Base-by-base conservation (phyloP, 371 early-diverging fungal species). In the Mucor lusitanicus region DNA sequence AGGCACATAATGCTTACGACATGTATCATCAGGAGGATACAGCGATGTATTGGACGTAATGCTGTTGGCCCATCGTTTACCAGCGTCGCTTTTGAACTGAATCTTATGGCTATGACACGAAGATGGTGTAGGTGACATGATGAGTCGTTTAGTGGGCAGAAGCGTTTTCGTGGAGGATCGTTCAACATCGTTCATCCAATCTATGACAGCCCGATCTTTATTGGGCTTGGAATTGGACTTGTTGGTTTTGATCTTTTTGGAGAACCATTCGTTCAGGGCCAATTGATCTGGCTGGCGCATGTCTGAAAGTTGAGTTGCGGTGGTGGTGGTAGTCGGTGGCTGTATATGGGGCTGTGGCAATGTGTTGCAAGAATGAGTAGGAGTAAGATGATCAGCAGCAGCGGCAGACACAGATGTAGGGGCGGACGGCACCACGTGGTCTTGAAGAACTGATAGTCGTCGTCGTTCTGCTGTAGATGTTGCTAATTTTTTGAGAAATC, bases 131-230 rank as follows among this genome's bases (percentile, higher is more conserved):
- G 64, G 64, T 23, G 65, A 63, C 12, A 27, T 37, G 21, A 33
- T 17, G 11, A 27, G 33, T 7, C 7, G 32, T 55, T 68, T 57
- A 30, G 35, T 40, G 23, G 54, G 33, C 25, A 57, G 21, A 25
- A 65, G 23, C 15, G 61, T 65, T 44, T 35, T 46, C 46, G 63
- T 66, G 6, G 69, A 67, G 7, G 71, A 67, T 67, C 66, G 46
- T 60, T 80, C 77, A 8, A 81, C 70, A 62, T 78, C 71, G n/a
- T 65, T 69, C 55, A 81, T 81, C 81, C 81, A 81, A 32, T 76
- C 74, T 6, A 68, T 68, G 9, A 81, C 77, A 17, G 65, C 70
- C 6, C 65, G 69, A 19, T 79, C 74, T 48, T 67, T 67, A n/a
- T 35, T 48, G 6, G 40, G 23, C 25, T 39, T 53, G 35, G 72